Conservation (phyloP, 2,329 filamentous ascomycete genomes). For the Diplocarpon mali region DNA sequence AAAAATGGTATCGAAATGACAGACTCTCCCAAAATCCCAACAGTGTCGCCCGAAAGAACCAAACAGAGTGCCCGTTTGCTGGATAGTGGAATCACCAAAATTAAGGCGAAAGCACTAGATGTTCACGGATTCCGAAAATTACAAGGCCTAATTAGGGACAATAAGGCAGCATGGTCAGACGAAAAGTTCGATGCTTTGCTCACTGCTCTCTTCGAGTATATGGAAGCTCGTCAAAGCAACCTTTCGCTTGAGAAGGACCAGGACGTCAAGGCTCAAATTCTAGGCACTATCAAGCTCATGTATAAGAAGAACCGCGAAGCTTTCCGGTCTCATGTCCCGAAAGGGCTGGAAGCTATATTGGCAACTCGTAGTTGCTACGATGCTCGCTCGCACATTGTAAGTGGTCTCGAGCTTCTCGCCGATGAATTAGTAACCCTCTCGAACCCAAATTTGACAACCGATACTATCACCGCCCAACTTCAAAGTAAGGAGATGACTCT, state of each 20-base stretch:
- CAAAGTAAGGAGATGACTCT: conserved; percentile 32
- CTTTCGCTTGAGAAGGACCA: conserved; percentile 53
- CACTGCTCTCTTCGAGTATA: conserved; percentile 57
- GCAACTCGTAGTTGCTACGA: conserved; percentile 56
- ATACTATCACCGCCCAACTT: conserved; percentile 41
- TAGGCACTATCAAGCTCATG: conserved; percentile 63
- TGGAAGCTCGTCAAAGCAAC: conserved; percentile 48
- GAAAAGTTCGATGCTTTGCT: conserved; percentile 60
- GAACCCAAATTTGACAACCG: conserved; percentile 47
- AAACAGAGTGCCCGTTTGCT: conserved; percentile 52
- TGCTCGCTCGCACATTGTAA: conserved; percentile 58
- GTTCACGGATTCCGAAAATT: conserved; percentile 72
- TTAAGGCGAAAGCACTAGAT: conserved; percentile 61
- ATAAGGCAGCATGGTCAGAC: conserved; percentile 49
- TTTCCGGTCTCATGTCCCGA: conserved; percentile 57
- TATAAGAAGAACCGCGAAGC: conserved; percentile 54
- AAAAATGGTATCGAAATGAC: conserved; percentile 12
- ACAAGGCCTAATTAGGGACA: conserved; percentile 61
- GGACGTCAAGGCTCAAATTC: conserved; percentile 63
- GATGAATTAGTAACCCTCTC: conserved; percentile 60
- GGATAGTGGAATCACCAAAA: conserved; percentile 63
- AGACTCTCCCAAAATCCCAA: conserved; percentile 14
- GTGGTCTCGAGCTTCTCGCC: conserved; percentile 61
- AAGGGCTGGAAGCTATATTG: conserved; percentile 56
- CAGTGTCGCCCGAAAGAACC: conserved; percentile 38